Evolutionary conservation across 176 grass and related monocot species (phyloP).

Genomic region (Elymus sibiricus): DNA sequence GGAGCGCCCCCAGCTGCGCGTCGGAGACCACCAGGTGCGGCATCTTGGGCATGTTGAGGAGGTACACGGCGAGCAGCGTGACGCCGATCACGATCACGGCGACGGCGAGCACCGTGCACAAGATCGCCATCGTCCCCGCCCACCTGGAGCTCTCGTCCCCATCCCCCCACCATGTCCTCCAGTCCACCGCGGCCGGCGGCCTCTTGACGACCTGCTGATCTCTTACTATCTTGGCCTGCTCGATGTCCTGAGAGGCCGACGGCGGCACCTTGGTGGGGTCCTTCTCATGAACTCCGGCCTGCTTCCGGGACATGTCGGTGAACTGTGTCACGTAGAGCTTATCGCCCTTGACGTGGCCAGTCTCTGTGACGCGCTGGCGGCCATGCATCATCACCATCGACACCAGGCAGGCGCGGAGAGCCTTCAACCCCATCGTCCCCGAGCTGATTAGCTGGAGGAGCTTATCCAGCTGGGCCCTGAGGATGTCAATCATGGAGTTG

Average conservation of each 20-base stretch:
- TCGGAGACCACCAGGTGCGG: slow-evolving; percentile 43
- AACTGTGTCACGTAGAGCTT: neutral
- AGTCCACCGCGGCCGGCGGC: neutral
- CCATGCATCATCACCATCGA: neutral
- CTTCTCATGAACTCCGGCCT: neutral
- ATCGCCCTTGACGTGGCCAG: neutral
- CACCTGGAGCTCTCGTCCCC: neutral
- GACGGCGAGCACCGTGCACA: slow-evolving; percentile 31
- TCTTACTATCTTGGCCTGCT: neutral
- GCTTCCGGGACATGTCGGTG: neutral
- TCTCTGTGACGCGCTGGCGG: neutral
- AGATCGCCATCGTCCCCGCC: slow-evolving; percentile 5
- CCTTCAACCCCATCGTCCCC: neutral
- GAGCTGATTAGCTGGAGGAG: neutral
- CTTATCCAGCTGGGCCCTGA: slow-evolving; percentile 4
- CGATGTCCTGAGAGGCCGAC: neutral
- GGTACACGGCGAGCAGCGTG: slow-evolving; percentile 41
- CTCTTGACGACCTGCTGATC: neutral
- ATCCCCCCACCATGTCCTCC: neutral
- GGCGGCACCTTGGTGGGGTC: neutral
- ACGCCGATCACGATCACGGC: slow-evolving; percentile 38
- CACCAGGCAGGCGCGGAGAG: neutral
- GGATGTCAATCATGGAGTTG: neutral
- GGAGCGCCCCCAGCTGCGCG: slow-evolving; percentile 35
- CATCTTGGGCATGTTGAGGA: slow-evolving; percentile 44